phyloP scores from a whole-genome alignment of 2,329 filamentous ascomycete genomes.

The Beauveria caledonica region DNA sequence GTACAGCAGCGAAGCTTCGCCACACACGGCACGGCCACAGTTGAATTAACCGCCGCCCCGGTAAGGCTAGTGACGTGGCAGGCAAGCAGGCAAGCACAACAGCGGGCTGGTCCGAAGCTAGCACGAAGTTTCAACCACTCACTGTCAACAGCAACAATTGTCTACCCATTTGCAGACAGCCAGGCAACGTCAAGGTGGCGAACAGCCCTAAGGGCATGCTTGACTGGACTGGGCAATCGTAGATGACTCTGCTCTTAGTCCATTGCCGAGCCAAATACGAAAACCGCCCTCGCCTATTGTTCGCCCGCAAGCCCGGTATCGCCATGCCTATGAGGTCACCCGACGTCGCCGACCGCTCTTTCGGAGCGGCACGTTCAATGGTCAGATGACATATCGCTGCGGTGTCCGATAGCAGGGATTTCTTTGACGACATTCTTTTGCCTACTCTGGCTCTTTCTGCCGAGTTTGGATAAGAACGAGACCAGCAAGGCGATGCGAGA shows the following conservation, averaged over 20 bases:
- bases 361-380: background rate
- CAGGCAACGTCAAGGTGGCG: too few relatives aligned
- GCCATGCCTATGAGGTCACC: constrained; percentile 2
- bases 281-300: background rate
- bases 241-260: background rate
- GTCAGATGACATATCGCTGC: background rate
- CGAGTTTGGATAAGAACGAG: background rate
- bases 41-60: constrained; percentile 13
- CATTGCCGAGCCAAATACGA: background rate
- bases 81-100: background rate
- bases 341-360: background rate
- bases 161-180: background rate
- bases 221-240: background rate
- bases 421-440: background rate
- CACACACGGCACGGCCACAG: constrained; percentile 22
- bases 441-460: background rate
- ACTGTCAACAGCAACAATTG: too few relatives aligned
- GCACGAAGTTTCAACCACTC: background rate
- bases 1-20: constrained; percentile 28
- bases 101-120: constrained; percentile 10
- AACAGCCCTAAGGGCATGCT: background rate
- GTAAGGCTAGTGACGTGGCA: constrained; percentile 41
- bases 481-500: constrained; percentile 1
- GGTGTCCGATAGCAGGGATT: background rate
- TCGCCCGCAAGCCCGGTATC: background rate